Percentiles rank a stretch among this genome's conserved stretches.
These are phyloP conservation scores for Ascochyta rabiei DNA, from an alignment of 2,329 filamentous ascomycete species.

Conservation along the genomic window DNA sequence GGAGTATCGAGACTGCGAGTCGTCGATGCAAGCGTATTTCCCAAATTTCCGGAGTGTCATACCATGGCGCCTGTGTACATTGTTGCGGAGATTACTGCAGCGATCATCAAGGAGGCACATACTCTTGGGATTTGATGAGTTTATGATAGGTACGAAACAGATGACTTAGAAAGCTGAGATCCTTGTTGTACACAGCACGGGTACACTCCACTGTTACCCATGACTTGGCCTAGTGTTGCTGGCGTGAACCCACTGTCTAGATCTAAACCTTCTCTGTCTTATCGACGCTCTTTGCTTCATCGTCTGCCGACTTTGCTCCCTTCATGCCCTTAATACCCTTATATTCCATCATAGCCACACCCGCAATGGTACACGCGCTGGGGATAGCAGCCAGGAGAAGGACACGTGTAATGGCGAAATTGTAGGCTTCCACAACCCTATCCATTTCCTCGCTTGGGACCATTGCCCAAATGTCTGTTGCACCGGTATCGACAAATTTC, in stretches of 20 bases:
- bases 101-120: too few species aligned
- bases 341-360: slow-evolving; percentile 65
- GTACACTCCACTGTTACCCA: background rate
- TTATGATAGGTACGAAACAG: too few species aligned
- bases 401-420: slow-evolving; percentile 60
- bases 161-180: background rate
- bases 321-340: slow-evolving; percentile 61
- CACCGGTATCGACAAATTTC: slow-evolving; percentile 46
- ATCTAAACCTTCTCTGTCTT: background rate
- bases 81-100: too few species aligned
- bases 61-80: too few species aligned
- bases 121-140: too few species aligned
- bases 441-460: slow-evolving; percentile 59
- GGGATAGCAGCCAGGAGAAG: slow-evolving; percentile 66
- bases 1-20: too few species aligned
- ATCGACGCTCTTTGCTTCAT: background rate
- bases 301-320: background rate
- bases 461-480: slow-evolving; percentile 62
- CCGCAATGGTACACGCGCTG: slow-evolving; percentile 59
- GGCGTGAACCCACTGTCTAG: background rate
- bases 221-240: background rate
- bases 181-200: background rate
- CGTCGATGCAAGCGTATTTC: too few species aligned
- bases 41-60: too few species aligned
- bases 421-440: slow-evolving; percentile 67